phyloP scores from a whole-genome alignment of 345 rosid species.

The Jatropha curcas region DNA sequence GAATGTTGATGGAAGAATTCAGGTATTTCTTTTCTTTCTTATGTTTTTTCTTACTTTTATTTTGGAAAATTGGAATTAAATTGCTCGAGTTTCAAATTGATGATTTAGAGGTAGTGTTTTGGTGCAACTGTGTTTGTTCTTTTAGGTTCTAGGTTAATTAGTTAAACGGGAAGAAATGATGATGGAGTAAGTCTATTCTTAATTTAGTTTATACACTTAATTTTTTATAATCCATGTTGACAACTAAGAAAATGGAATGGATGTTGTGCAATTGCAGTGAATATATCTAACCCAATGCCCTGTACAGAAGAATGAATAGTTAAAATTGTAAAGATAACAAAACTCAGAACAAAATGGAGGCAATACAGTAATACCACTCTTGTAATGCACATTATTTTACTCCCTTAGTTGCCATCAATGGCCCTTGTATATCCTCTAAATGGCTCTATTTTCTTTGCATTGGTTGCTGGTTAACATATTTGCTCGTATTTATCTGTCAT shows the following conservation, averaged over 20 bases:
- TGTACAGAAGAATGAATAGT: too few species aligned
- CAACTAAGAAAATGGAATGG: neutral
- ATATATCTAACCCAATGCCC: too few species aligned
- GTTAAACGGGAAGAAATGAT: neutral
- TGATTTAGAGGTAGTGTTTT: neutral
- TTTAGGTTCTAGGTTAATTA: neutral
- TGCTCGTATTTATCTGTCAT: neutral
- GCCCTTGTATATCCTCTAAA: neutral
- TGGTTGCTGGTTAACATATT: neutral
- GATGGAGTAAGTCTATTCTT: neutral
- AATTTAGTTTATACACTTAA: neutral
- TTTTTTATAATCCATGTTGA: too few species aligned
- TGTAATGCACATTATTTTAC: too few species aligned
- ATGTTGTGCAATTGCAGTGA: too few species aligned
- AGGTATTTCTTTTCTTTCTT: conserved; percentile 37
- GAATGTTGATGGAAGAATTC: conserved; percentile 72
- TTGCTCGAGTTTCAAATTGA: neutral
- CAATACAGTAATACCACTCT: too few species aligned
- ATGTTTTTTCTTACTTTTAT: neutral
- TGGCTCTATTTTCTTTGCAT: neutral
- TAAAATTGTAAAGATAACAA: too few species aligned
- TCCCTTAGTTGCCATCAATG: too few species aligned
- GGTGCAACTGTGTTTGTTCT: neutral
- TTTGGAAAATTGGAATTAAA: neutral
- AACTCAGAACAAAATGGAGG: too few species aligned